A percentile compares a stretch with the other conserved stretches of the same genome.
phyloP scores from a whole-genome alignment of 352 stramenopile genomes.

The Aphanomyces euteiches region DNA sequence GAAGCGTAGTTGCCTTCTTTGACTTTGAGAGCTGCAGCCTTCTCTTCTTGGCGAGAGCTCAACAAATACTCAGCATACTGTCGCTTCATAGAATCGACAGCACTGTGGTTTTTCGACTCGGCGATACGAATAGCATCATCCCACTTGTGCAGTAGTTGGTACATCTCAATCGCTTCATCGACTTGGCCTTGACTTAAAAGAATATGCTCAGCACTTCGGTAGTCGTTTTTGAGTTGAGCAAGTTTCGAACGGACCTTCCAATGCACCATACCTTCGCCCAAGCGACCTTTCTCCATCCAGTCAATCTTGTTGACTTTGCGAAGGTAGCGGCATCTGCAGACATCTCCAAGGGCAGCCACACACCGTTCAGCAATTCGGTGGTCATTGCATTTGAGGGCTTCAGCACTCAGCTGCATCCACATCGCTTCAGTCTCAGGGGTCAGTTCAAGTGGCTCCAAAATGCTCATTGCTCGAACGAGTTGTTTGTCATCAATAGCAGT shows the following conservation, averaged over 20 bases:
- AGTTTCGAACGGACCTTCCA: conserved; percentile 84
- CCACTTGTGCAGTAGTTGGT: conserved; percentile 92
- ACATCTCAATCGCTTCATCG: conserved; percentile 94
- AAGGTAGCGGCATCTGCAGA: conserved; percentile 84
- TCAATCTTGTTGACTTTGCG: conserved; percentile 89
- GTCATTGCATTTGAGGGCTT: conserved; percentile 82
- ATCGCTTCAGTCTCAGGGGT: conserved; percentile 90
- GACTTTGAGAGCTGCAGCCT: conserved; percentile 88
- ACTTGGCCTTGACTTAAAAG: conserved; percentile 88
- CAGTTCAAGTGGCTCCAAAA: conserved; percentile 89
- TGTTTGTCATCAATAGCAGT: conserved; percentile 91
- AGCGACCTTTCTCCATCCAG: conserved; percentile 67
- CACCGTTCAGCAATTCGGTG: conserved; percentile 89
- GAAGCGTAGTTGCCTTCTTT: conserved; percentile 86
- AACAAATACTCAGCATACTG: conserved; percentile 92
- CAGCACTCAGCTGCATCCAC: conserved; percentile 89
- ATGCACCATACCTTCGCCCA: conserved; percentile 65
- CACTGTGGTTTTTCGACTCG: conserved; percentile 71
- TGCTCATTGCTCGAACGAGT: conserved; percentile 88
- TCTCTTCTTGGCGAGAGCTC: conserved; percentile 89
- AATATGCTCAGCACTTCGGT: conserved; percentile 87
- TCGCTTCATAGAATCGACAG: conserved; percentile 84
- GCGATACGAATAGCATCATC: conserved; percentile 92
- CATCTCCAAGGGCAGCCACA: conserved; percentile 87
- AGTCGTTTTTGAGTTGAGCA: conserved; percentile 87